A percentile compares a stretch with the other conserved stretches of the same genome.
These are phyloP conservation scores for Conticribra guillardii DNA, from an alignment of 108 stramenopile genomes.

Conservation along the genomic window DNA sequence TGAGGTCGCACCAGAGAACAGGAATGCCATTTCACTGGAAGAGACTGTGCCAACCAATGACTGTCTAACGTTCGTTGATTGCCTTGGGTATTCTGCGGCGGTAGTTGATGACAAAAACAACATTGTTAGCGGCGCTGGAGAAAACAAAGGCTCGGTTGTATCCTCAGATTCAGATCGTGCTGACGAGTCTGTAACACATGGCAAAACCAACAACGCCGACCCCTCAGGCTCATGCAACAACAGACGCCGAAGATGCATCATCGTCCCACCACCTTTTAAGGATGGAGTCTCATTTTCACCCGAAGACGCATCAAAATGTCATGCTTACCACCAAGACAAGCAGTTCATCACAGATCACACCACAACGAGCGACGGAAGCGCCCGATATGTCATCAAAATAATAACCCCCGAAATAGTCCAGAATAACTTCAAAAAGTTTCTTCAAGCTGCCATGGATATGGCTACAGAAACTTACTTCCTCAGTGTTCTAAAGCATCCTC, in stretches of 20 bases:
- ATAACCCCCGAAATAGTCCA: constrained; percentile 28
- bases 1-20: neutral
- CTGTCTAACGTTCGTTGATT: neutral
- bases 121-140: too few species aligned
- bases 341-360: constrained; percentile 17
- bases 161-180: too few species aligned
- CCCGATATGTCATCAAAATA: constrained; percentile 42
- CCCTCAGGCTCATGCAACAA: too few species aligned
- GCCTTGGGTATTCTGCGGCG: neutral
- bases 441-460: constrained; percentile 50
- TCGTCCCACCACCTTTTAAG: neutral
- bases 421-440: constrained; percentile 29
- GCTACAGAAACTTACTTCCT: constrained; percentile 46
- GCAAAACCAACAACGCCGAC: too few species aligned
- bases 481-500: constrained; percentile 28
- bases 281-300: too few species aligned
- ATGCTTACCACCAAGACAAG: constrained; percentile 27
- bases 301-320: neutral
- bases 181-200: too few species aligned
- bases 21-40: neutral
- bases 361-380: constrained; percentile 12
- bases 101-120: too few species aligned
- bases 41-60: neutral
- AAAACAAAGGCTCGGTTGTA: too few species aligned
- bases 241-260: neutral